phyloP scores from a whole-genome alignment of 768 basidiomycete genomes.

The Dacryopinax primogenitus region DNA sequence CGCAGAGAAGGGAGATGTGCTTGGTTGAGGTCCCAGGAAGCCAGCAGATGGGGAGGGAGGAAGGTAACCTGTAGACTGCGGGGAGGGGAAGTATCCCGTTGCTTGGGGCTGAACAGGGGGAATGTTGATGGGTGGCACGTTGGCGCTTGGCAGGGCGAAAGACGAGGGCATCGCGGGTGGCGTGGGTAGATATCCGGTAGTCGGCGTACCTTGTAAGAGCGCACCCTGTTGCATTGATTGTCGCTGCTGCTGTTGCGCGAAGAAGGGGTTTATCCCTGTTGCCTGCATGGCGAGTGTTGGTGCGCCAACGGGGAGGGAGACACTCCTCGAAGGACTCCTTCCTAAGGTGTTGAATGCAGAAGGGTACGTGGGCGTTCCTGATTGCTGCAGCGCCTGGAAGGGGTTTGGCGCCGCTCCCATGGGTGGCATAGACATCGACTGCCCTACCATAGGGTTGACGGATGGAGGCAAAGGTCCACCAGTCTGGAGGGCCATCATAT shows the following conservation, averaged over 20 bases:
- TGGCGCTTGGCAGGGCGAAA: not conserved
- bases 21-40: not conserved
- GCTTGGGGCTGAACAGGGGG: not conserved
- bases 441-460: not conserved
- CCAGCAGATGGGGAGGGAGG: not conserved
- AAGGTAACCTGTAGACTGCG: not conserved
- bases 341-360: not conserved
- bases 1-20: not conserved
- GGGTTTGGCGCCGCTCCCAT: not conserved
- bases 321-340: not conserved
- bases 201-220: not conserved
- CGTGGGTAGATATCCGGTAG: not conserved
- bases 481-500: constrained; percentile 4
- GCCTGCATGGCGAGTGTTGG: not conserved
- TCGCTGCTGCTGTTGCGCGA: not conserved
- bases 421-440: not conserved
- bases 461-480: not conserved
- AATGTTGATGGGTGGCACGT: not conserved
- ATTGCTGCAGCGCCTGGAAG: not conserved
- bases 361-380: not conserved
- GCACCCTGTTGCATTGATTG: not conserved
- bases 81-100: constrained; percentile 3
- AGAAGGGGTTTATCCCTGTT: constrained; percentile 1
- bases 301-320: not conserved
- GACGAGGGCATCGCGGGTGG: not conserved